These are phyloP conservation scores for Apium graveolens DNA, from an alignment of 129 eudicot species.

Conservation along the genomic window DNA sequence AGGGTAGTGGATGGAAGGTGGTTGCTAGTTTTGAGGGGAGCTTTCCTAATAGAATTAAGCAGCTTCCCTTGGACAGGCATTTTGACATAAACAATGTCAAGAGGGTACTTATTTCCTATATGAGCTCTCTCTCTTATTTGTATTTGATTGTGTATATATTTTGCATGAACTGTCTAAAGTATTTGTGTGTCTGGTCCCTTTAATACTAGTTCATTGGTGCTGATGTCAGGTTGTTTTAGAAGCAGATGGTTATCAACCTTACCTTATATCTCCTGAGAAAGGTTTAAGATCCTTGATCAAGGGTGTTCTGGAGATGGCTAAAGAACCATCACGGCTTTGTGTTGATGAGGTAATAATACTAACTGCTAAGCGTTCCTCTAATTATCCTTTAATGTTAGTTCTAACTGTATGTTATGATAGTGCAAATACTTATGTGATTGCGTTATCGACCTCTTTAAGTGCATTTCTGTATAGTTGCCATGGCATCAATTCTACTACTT, in stretches of 20 bases:
- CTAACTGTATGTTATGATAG: neutral
- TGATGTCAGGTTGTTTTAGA: constrained; percentile 79
- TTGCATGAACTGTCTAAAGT: neutral
- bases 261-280: constrained; percentile 98
- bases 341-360: constrained; percentile 95
- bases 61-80: constrained; percentile 94
- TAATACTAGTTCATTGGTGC: constrained; percentile 14
- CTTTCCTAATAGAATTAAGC: constrained; percentile 90
- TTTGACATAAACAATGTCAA: constrained; percentile 93
- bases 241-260: constrained; percentile 99
- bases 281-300: constrained; percentile 90
- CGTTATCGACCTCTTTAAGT: neutral
- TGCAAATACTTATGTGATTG: neutral
- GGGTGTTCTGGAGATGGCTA: constrained; percentile 80
- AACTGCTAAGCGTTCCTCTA: neutral
- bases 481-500: neutral
- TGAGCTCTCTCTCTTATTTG: neutral
- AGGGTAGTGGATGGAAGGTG: constrained; percentile 97
- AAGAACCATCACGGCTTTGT: constrained; percentile 97
- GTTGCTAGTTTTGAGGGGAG: constrained; percentile 98
- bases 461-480: neutral
- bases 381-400: neutral
- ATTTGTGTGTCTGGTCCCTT: neutral
- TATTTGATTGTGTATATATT: neutral
- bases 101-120: constrained; percentile 44